Conservation (phyloP, 2,329 filamentous ascomycete species). For the Hypoxylon sp. region DNA sequence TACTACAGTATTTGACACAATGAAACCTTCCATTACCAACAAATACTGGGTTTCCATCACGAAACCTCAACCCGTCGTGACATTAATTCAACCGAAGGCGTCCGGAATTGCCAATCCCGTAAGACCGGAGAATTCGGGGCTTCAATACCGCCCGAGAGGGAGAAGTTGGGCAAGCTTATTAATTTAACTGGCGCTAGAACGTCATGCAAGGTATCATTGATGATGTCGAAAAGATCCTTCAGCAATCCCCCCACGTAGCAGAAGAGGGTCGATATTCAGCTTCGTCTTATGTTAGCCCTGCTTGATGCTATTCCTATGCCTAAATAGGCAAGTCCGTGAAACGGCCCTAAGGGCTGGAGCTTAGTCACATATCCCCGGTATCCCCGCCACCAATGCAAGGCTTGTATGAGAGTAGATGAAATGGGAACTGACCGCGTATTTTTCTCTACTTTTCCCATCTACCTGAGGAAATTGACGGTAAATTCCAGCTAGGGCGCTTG, state of each 20-base stretch:
- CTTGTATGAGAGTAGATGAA: neutral
- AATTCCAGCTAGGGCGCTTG: neutral
- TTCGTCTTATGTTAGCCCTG: neutral
- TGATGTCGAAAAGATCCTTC: neutral
- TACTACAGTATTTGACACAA: neutral
- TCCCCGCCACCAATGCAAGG: neutral
- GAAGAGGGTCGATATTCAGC: neutral
- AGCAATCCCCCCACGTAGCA: neutral
- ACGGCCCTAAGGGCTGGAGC: neutral
- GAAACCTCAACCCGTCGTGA: neutral
- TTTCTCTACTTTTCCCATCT: neutral
- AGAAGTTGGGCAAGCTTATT: neutral
- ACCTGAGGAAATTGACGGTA: neutral
- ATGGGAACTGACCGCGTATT: neutral
- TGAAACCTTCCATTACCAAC: neutral
- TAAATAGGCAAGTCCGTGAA: constrained; percentile 11
- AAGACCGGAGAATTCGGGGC: constrained; percentile 5
- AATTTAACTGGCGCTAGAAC: neutral
- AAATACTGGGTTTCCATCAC: neutral
- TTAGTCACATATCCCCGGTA: constrained; percentile 12
- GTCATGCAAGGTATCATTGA: neutral
- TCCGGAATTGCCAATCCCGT: constrained; percentile 18
- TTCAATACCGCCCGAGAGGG: neutral
- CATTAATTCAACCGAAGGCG: constrained; percentile 25
- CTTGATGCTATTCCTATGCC: neutral